Evolutionary conservation across 108 stramenopile genomes (phyloP).

Genomic region (Asterionellopsis glacialis): DNA sequence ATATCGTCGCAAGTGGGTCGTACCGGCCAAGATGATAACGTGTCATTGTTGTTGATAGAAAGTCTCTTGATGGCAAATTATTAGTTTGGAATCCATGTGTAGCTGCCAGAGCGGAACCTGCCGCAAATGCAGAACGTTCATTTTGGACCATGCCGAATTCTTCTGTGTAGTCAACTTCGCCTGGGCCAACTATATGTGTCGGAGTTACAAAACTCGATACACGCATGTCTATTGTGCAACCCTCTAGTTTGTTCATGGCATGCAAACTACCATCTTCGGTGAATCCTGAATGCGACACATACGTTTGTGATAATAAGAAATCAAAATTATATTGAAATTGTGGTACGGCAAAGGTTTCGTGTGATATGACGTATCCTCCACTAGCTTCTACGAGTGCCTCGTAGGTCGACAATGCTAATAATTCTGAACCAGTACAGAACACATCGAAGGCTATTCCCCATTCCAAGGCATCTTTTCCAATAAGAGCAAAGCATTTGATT

Average conservation of each 20-base stretch:
- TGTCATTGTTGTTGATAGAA: conserved; percentile 30
- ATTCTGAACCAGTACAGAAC: conserved; percentile 34
- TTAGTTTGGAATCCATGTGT: conserved; percentile 27
- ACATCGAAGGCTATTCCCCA: conserved; percentile 43
- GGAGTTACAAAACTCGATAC: conserved; percentile 29
- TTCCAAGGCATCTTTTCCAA: conserved; percentile 26
- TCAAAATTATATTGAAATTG: conserved; percentile 29
- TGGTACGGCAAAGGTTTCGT: conserved; percentile 22
- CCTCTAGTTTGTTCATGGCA: conserved; percentile 1
- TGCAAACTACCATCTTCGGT: conserved; percentile 6
- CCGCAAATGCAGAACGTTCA: conserved; percentile 36
- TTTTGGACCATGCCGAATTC: conserved; percentile 12
- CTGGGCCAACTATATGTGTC: conserved; percentile 40
- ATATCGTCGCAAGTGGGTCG: conserved; percentile 46
- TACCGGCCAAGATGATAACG: conserved; percentile 32
- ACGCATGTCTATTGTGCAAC: conserved; percentile 47
- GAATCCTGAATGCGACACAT: conserved; percentile 17
- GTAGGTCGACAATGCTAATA: conserved; percentile 42
- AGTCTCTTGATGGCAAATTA: conserved; percentile 29
- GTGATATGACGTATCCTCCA: conserved; percentile 44
- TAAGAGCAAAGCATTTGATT: conserved; percentile 31
- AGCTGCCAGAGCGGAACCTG: conserved; percentile 31
- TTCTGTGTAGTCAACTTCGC: conserved; percentile 26
- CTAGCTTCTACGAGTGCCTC: conserved; percentile 52
- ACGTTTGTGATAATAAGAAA: conserved; percentile 28